Evolutionary conservation across 2,329 filamentous ascomycete species (phyloP).

Genomic region (Xylariaceae sp.): DNA sequence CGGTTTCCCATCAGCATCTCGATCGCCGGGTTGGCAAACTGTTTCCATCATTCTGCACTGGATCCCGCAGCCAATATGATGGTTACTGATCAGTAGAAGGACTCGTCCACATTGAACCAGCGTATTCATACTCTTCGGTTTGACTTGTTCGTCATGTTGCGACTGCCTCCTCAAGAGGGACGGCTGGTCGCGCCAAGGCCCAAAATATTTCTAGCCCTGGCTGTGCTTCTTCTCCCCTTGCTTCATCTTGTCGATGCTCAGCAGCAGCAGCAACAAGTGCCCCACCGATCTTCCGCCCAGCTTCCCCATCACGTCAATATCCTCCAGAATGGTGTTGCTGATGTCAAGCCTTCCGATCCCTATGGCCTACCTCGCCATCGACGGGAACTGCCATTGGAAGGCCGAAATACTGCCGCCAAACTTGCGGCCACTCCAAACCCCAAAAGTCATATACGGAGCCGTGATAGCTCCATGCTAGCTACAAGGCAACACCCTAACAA

Average conservation of each 20-base stretch:
- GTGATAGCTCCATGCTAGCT: slow-evolving; percentile 23
- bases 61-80: slow-evolving; percentile 11
- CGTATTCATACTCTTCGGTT: slow-evolving; percentile 9
- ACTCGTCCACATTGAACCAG: slow-evolving; percentile 4
- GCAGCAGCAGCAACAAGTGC: slow-evolving; percentile 48
- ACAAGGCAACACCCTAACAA: slow-evolving; percentile 16
- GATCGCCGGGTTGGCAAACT: not conserved
- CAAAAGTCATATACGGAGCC: slow-evolving; percentile 19
- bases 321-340: slow-evolving; percentile 23
- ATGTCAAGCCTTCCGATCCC: slow-evolving; percentile 21
- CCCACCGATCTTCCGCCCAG: slow-evolving; percentile 25
- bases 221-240: slow-evolving; percentile 47
- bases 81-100: slow-evolving; percentile 4
- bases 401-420: slow-evolving; percentile 21
- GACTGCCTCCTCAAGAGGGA: slow-evolving; percentile 54
- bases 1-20: not conserved
- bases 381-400: slow-evolving; percentile 25
- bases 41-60: not conserved
- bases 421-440: slow-evolving; percentile 27
- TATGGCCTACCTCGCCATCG: slow-evolving; percentile 19
- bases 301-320: slow-evolving; percentile 27
- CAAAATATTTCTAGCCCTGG: slow-evolving; percentile 43
- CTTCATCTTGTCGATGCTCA: slow-evolving; percentile 50
- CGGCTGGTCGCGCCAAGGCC: slow-evolving; percentile 41
- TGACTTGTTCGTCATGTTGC: slow-evolving; percentile 46